phyloP scores from a whole-genome alignment of 345 rosid species.

The Aegle marmelos region DNA sequence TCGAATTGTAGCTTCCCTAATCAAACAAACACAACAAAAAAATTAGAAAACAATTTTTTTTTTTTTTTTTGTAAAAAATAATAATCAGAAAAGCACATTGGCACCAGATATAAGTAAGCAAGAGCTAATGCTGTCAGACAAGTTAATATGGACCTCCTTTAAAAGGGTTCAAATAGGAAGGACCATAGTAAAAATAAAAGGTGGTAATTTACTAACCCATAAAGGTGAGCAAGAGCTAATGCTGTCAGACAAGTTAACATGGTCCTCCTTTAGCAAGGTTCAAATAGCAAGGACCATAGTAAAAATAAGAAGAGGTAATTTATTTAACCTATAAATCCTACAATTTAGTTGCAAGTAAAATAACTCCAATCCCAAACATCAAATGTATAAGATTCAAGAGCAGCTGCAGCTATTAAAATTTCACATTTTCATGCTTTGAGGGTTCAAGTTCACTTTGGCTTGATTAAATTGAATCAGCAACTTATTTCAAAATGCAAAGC shows the following conservation, averaged over 20 bases:
- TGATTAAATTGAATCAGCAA: not conserved
- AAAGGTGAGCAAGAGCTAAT: no score
- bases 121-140: no score
- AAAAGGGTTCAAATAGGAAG: no score
- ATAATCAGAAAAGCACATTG: not conserved
- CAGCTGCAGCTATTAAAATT: conserved; percentile 1
- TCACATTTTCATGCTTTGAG: not conserved
- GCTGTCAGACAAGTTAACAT: no score
- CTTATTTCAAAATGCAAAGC: not conserved
- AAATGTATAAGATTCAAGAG: not conserved
- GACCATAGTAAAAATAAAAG: not conserved
- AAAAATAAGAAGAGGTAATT: not conserved
- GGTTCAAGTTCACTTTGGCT: conserved; percentile 5
- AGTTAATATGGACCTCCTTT: no score
- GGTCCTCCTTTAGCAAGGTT: no score
- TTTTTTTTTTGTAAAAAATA: no score
- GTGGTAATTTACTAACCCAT: not conserved
- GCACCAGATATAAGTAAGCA: not conserved
- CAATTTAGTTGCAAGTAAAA: not conserved
- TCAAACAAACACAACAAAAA: not conserved
- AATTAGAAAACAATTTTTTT: not conserved
- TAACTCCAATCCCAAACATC: not conserved
- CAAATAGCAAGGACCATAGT: no score
- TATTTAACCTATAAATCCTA: not conserved
- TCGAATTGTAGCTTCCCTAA: not conserved